Conservation (phyloP, 495 filamentous ascomycete genomes). For the Aspergillus nidulans region DNA sequence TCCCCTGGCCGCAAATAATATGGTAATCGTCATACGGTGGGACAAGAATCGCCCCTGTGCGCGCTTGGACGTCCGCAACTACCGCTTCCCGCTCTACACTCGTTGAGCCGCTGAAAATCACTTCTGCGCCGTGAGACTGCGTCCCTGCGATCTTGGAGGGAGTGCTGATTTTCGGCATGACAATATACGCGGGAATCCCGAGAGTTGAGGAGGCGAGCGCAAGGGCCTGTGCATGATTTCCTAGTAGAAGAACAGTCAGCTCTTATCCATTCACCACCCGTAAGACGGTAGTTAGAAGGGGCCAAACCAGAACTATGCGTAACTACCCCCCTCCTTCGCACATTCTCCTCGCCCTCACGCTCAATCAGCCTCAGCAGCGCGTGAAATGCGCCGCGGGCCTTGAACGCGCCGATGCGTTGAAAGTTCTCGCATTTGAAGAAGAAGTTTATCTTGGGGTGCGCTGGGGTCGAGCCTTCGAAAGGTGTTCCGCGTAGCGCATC, state of each 20-base stretch:
- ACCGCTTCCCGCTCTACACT: conserved; percentile 76
- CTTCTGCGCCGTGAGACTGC: conserved; percentile 63
- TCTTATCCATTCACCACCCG: background rate
- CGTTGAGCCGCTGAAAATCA: conserved; percentile 81
- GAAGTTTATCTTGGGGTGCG: conserved; percentile 63
- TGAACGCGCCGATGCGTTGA: conserved; percentile 90
- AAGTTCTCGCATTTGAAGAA: conserved; percentile 98
- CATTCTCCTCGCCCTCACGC: conserved; percentile 51
- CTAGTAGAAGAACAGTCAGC: conserved; percentile 33
- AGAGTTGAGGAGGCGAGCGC: conserved; percentile 73
- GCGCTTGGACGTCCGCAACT: conserved; percentile 56
- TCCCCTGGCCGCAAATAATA: conserved; percentile 90
- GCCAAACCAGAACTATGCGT: conserved; percentile 82
- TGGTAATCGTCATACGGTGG: conserved; percentile 90
- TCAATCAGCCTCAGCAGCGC: conserved; percentile 71
- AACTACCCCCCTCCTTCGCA: conserved; percentile 64
- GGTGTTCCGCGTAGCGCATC: conserved; percentile 50
- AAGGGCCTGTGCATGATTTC: conserved; percentile 95
- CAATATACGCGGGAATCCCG: conserved; percentile 67
- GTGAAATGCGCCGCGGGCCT: conserved; percentile 86
- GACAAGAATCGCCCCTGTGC: conserved; percentile 71
- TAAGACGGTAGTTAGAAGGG: background rate
- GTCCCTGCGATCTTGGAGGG: conserved; percentile 85
- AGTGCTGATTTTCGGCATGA: conserved; percentile 84
- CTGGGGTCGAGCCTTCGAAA: conserved; percentile 55